Evolutionary conservation across 768 basidiomycete genomes (phyloP), one percentile per base, ranked within the genome.

Genomic region (Suillus paluster): DNA sequence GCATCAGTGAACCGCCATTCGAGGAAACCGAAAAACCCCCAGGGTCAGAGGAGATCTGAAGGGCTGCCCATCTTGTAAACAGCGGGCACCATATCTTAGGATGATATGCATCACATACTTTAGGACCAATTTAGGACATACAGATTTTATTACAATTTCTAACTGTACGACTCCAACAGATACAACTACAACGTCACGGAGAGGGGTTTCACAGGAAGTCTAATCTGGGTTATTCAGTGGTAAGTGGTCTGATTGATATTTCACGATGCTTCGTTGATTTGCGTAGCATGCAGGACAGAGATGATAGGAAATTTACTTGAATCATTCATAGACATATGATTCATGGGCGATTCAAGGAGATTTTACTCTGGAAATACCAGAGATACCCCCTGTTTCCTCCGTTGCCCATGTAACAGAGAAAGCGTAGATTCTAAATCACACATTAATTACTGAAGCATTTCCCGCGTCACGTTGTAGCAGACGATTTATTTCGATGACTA

Each of bases 31-130:
- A 73, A 68, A 74, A 78, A 56, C 70, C n/a, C n/a, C n/a, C n/a
- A n/a, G n/a, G n/a, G n/a, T n/a, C n/a, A n/a, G 69, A 11, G 84
- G 81, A 3, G 55, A 89, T 27, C 68, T 89, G 64, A 83, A 74
- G 52, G 82, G 84, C 1, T 77, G 33, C 85, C 85, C 36, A 79
- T 90, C 58, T 75, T 90, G 71, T 79, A 78, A 48, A 25, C 45
- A 45, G 44, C 12, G 44, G n/a, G 44, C 11, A 23, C 7, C 23
- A 10, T 7, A 7, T 14, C 14, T 23, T 14, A 48, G 12, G 21
- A 21, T 12, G 44, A 23, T 45, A 23, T 45, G 44, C 11, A 21
- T 19, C 19, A 8, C 21, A 45, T 45, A 45, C 1, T n/a, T n/a
- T n/a, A n/a, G n/a, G n/a, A n/a, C n/a, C 21, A 45, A 1, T 30